Conservation (phyloP, 495 filamentous ascomycete genomes). For the Ramalina peruviana region DNA sequence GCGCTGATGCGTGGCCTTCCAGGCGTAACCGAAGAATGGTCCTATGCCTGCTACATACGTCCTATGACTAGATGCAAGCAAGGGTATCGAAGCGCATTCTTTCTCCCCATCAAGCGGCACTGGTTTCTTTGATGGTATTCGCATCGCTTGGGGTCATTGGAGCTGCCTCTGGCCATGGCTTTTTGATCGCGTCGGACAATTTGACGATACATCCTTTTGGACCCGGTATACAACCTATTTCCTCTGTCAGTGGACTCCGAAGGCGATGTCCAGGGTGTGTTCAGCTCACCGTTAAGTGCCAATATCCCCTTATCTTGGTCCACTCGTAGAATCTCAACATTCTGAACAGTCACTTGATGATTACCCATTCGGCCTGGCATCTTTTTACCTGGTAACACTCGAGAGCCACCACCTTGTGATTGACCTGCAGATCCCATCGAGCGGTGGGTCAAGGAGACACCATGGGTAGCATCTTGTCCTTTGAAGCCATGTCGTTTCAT, state of each 20-base stretch:
- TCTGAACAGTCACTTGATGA: conserved; percentile 74
- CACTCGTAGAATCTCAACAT: conserved; percentile 75
- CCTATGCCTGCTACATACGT: too few relatives aligned
- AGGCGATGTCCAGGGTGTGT: neutral
- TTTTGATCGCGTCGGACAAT: conserved; percentile 86
- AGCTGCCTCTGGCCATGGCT: conserved; percentile 52
- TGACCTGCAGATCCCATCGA: conserved; percentile 78
- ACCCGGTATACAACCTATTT: conserved; percentile 57
- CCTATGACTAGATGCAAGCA: too few relatives aligned
- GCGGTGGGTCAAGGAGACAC: conserved; percentile 83
- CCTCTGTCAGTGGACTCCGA: conserved; percentile 4
- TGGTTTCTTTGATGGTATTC: neutral
- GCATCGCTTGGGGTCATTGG: conserved; percentile 3
- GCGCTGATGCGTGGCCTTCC: too few relatives aligned
- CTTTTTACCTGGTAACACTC: conserved; percentile 89
- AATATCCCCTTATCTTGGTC: conserved; percentile 75
- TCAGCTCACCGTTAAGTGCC: conserved; percentile 58
- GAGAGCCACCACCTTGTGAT: conserved; percentile 78
- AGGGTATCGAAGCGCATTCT: too few relatives aligned
- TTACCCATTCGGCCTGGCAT: conserved; percentile 95
- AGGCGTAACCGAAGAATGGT: too few relatives aligned
- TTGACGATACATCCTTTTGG: conserved; percentile 72
- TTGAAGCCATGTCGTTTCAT: conserved; percentile 89
- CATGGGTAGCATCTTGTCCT: conserved; percentile 86
- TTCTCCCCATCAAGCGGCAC: neutral